Percentiles rank a stretch among this genome's conserved stretches.
Conservation (phyloP, 1,284 basidiomycete species). For the Ceratobasidium sp. region DNA sequence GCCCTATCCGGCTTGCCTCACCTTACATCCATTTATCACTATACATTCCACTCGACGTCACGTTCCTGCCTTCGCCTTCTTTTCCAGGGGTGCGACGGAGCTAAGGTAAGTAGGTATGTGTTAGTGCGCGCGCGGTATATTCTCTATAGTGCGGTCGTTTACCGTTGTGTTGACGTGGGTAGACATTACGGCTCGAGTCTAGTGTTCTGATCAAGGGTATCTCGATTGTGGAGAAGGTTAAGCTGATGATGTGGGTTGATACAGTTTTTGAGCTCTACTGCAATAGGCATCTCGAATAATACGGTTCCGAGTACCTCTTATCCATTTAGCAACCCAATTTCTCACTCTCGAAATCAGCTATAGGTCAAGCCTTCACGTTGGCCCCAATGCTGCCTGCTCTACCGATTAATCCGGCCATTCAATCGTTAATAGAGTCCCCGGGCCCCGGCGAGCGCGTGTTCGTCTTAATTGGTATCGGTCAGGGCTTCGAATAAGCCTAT, state of each 20-base stretch:
- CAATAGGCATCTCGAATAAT: not conserved
- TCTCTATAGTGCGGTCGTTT: not conserved
- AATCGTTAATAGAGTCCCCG: not conserved
- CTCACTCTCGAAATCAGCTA: not conserved
- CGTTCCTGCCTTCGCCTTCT: not conserved
- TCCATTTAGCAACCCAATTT: not conserved
- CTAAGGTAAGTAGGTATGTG: not conserved
- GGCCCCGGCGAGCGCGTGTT: not conserved
- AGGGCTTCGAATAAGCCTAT: not conserved
- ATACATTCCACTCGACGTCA: not conserved
- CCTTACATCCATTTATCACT: not conserved
- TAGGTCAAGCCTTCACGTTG: too few relatives aligned
- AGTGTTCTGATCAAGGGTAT: slow-evolving; percentile 13
- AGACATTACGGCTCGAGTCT: not conserved
- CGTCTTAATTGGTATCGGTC: slow-evolving; percentile 5
- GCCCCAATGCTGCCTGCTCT: not conserved
- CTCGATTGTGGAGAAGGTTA: not conserved
- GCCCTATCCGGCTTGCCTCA: slow-evolving; percentile 6
- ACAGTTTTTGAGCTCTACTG: slow-evolving; percentile 7
- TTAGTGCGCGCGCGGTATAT: not conserved
- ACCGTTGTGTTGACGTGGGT: not conserved
- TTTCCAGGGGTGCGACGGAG: slow-evolving; percentile 9
- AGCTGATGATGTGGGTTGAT: slow-evolving; percentile 19
- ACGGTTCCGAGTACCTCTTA: not conserved
- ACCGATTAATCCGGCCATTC: not conserved